Evolutionary conservation across 306 rosid species (phyloP), one percentile per base, ranked within the genome.

Genomic region (Lathyrus sativus): DNA sequence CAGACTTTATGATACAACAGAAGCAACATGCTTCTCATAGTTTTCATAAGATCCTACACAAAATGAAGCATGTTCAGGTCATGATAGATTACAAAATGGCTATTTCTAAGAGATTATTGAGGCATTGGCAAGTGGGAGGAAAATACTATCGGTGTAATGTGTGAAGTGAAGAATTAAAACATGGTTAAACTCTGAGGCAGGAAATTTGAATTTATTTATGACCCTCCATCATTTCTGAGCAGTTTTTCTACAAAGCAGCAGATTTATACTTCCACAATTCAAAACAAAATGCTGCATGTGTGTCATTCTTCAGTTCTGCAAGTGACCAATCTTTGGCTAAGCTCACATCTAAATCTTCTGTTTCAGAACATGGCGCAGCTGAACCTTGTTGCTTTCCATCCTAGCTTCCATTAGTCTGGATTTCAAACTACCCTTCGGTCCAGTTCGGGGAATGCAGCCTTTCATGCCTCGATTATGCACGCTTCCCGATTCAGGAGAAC

Each of bases 341-440:
- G 70, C 37, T 73, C 69, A 70, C 70, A 62, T 67, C 83, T 85
- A 88, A 69, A 80, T 85, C 85, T 89, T 92, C 78, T 92, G 93
- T 67, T 88, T 88, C 50, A 92, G 96, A 65, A 90, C 96, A 31
- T 92, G 93, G 70, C 96, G 93, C 75, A 92, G 72, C 62, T 89
- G 95, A 55, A 89, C 74, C 72, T 87, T 92, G 75, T 89, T 92
- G 78, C 83, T 83, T 71, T 87, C 98, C 78, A 86, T 81, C 78
- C 98, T 89, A 35, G 98, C 96, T 85, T 92, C 98, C 74, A 92
- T 22, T 50, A 92, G 92, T 83, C 81, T 86, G 19, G 92, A 82
- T 85, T 89, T 92, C 85, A 92, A 84, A 76, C 96, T 89, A 70
- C 80, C 83, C 82, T 92, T 92, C 76, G 80, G 85, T 2, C 84